A percentile compares a stretch with the other conserved stretches of the same genome.
Conservation (phyloP, 345 rosid genomes). For the Hibiscus tridactylites region DNA sequence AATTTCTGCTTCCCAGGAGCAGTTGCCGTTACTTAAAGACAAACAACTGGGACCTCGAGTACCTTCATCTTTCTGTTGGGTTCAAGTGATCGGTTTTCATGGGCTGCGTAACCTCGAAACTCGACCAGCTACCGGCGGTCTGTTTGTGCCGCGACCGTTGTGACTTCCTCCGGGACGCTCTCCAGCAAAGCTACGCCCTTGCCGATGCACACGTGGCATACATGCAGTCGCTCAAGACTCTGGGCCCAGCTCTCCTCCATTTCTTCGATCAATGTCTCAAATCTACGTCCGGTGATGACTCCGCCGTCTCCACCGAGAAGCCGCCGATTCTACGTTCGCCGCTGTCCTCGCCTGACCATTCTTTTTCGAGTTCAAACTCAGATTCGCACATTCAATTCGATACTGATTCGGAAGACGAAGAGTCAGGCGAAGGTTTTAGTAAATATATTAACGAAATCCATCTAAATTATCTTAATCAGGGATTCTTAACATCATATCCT, state of each 20-base stretch:
- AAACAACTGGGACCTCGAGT: background rate
- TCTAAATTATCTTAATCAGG: slow-evolving; percentile 13
- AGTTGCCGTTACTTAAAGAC: background rate
- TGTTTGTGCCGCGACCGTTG: slow-evolving; percentile 43
- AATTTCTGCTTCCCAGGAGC: background rate
- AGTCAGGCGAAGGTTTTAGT: slow-evolving; percentile 4
- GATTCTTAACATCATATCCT: slow-evolving; percentile 17
- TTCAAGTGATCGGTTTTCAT: slow-evolving; percentile 11
- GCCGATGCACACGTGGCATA: slow-evolving; percentile 41
- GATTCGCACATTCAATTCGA: slow-evolving; percentile 45
- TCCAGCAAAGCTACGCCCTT: slow-evolving; percentile 34
- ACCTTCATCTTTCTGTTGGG: background rate
- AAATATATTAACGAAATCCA: slow-evolving; percentile 1
- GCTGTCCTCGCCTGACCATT: slow-evolving; percentile 9
- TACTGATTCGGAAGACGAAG: slow-evolving; percentile 46
- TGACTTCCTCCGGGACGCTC: slow-evolving; percentile 37
- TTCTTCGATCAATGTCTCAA: slow-evolving; percentile 18
- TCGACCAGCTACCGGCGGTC: slow-evolving; percentile 44
- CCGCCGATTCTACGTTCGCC: slow-evolving; percentile 16
- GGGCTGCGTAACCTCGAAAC: slow-evolving; percentile 46
- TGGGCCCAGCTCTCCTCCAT: slow-evolving; percentile 27
- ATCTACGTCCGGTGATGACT: slow-evolving; percentile 2
- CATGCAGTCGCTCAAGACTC: slow-evolving; percentile 29
- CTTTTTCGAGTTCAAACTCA: slow-evolving; percentile 23
- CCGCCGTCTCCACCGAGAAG: slow-evolving; percentile 1